Percentiles rank a stretch among this genome's conserved stretches.
Conservation (phyloP, 1,139 yeast species). For the Taphrina wiesneri region DNA sequence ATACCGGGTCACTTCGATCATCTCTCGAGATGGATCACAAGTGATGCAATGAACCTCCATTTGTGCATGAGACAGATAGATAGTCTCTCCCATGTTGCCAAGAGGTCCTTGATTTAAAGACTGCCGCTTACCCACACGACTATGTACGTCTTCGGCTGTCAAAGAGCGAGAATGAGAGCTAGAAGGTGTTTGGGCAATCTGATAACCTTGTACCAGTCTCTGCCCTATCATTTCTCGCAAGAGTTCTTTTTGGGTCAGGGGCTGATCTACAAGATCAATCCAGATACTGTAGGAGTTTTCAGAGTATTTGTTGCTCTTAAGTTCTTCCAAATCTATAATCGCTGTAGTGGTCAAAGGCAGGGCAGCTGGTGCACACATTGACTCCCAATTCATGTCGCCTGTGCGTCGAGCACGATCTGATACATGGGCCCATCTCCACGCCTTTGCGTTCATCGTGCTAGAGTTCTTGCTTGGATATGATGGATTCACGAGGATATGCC, state of each 20-base stretch:
- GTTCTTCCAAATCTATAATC: conserved; percentile 70
- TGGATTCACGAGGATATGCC: conserved; percentile 72
- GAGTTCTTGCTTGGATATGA: conserved; percentile 59
- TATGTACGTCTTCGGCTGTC: background rate
- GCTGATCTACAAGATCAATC: conserved; percentile 55
- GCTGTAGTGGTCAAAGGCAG: conserved; percentile 76
- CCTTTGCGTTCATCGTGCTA: conserved; percentile 50
- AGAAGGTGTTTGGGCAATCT: conserved; percentile 55
- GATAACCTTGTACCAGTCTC: conserved; percentile 83
- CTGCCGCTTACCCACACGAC: background rate
- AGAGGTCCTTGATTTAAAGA: conserved; percentile 44
- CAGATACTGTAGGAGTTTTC: conserved; percentile 66
- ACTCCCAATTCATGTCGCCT: conserved; percentile 80
- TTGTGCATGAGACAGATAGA: conserved; percentile 74
- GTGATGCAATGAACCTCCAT: conserved; percentile 76
- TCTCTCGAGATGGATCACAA: conserved; percentile 51
- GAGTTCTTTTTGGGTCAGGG: conserved; percentile 60
- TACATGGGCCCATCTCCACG: conserved; percentile 76
- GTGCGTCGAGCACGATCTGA: conserved; percentile 39
- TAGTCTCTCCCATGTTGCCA: conserved; percentile 57
- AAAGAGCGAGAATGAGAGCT: background rate
- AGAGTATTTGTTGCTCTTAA: conserved; percentile 48
- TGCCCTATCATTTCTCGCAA: conserved; percentile 86
- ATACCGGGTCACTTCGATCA: conserved; percentile 36
- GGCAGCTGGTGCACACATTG: conserved; percentile 89